These are phyloP conservation scores for Rhodotorula sp. DNA, from an alignment of 1,284 basidiomycete species.

Conservation along the genomic window DNA sequence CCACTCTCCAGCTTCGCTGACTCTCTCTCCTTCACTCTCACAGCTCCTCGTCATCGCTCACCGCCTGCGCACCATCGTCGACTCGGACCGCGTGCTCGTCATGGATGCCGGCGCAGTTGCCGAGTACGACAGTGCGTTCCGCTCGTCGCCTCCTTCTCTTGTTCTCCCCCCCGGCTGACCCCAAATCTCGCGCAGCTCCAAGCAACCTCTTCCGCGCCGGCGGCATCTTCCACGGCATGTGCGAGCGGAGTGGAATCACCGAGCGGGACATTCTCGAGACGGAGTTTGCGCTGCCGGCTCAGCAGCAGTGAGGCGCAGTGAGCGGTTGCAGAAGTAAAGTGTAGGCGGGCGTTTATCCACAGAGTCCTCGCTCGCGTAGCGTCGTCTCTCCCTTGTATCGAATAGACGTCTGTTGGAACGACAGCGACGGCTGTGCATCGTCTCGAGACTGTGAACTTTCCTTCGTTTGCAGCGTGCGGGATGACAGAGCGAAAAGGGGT, in stretches of 20 bases:
- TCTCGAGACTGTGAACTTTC: too few relatives aligned
- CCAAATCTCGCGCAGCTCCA: conserved; percentile 13
- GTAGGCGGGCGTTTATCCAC: neutral
- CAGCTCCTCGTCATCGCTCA: conserved; percentile 52
- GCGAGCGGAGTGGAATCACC: conserved; percentile 32
- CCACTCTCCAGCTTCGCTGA: conserved; percentile 54
- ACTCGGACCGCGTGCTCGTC: conserved; percentile 72
- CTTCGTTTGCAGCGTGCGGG: neutral
- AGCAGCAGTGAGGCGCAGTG: neutral
- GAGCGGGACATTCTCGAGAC: conserved; percentile 24
- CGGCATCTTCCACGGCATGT: conserved; percentile 39
- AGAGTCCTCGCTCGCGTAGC: neutral
- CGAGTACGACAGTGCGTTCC: conserved; percentile 56
- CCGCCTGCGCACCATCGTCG: conserved; percentile 69
- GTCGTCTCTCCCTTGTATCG: neutral
- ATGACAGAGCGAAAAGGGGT: neutral
- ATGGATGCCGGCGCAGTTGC: conserved; percentile 66
- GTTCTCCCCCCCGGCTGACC: neutral
- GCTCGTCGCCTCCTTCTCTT: neutral
- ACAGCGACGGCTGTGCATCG: neutral
- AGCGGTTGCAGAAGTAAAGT: neutral
- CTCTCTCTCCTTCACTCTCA: conserved; percentile 26
- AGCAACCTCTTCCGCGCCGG: conserved; percentile 28
- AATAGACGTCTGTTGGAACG: neutral
- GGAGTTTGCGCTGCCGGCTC: neutral